Base-by-base conservation (phyloP, 2,329 filamentous ascomycete species). In the Beauveria rudraprayagi region DNA sequence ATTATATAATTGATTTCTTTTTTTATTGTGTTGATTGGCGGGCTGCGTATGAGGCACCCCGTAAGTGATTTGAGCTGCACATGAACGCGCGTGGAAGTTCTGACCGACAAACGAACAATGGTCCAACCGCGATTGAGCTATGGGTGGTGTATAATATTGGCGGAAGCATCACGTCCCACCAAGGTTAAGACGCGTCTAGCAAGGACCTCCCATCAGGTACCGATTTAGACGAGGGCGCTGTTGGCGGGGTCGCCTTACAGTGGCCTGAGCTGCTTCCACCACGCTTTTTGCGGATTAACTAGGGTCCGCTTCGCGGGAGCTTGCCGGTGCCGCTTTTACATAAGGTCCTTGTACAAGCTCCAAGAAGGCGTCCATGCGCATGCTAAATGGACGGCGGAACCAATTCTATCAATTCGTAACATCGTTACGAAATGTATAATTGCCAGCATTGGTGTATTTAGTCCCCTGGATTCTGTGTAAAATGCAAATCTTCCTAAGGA, bases 251-350 rank as follows among this genome's bases (percentile, higher is more conserved):
- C 52, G n/a, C 7, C 37, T 34, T 46, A 24, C 24, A 34, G 56
- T 51, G 47, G 47, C 46, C n/a, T 37, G 8, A 22, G 50, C 22
- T 28, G 19, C 22, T 43, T 37, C 5, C 37, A 7, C 51, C 56
- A 34, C 59, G 51, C 11, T 24, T 44, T 37, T 11, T 16, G 40
- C 61, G 61, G 61, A 62, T 62, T 60, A 62, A 62, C 46, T 30
- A 34, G 34, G n/a, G 24, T 14, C 53, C 50, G 54, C 26, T 5
- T 22, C 14, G 40, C 26, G n/a, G 24, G 10, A 28, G 50, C 50
- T 54, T 3, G 9, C 40, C 11, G 16, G 22, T 41, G 56, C 55
- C 28, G 61, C 55, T 55, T 60, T 62, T 48, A 30, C 8, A 22
- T 3, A 9, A 26, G 24, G 24, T 26, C 1, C 2, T 19, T 19